Conservation (phyloP, 768 basidiomycete species). For the Auriscalpium orientale region DNA sequence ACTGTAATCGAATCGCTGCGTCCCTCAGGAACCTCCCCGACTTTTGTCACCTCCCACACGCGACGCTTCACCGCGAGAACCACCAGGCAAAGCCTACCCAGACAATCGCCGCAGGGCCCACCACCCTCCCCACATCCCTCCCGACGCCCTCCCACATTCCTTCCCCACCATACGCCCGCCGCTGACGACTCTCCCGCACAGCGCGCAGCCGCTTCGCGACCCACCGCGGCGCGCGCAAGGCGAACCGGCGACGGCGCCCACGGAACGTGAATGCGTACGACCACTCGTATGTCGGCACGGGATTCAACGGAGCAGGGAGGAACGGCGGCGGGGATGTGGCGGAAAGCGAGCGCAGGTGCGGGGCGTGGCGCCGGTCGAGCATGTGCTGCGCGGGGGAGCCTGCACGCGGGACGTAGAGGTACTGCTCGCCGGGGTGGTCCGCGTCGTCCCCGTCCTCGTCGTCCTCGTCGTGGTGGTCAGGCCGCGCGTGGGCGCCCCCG, state of each 20-base stretch:
- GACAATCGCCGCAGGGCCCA: not conserved
- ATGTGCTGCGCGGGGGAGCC: slow-evolving; percentile 1
- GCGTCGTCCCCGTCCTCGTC: slow-evolving; percentile 13
- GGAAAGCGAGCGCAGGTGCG: not conserved
- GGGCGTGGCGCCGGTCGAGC: slow-evolving; percentile 8
- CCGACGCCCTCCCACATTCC: slow-evolving; percentile 3
- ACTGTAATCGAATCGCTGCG: too few species aligned
- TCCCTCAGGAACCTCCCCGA: too few species aligned
- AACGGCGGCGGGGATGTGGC: not conserved
- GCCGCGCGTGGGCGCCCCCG: not conserved
- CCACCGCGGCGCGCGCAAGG: slow-evolving; percentile 32
- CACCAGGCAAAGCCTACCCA: slow-evolving; percentile 9
- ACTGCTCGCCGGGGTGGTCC: slow-evolving; percentile 14
- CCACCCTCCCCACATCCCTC: slow-evolving; percentile 6
- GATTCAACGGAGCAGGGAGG: not conserved
- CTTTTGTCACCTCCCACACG: too few species aligned
- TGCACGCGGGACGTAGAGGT: slow-evolving; percentile 7
- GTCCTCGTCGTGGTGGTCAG: not conserved
- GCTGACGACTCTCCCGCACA: not conserved
- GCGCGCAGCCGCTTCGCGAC: not conserved
- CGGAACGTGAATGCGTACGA: slow-evolving; percentile 49
- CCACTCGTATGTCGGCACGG: slow-evolving; percentile 22
- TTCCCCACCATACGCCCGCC: not conserved
- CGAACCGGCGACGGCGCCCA: slow-evolving; percentile 49
- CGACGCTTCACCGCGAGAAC: not conserved